These are phyloP conservation scores for Fusarium sp. DNA, from an alignment of 2,329 filamentous ascomycete species.

Conservation along the genomic window DNA sequence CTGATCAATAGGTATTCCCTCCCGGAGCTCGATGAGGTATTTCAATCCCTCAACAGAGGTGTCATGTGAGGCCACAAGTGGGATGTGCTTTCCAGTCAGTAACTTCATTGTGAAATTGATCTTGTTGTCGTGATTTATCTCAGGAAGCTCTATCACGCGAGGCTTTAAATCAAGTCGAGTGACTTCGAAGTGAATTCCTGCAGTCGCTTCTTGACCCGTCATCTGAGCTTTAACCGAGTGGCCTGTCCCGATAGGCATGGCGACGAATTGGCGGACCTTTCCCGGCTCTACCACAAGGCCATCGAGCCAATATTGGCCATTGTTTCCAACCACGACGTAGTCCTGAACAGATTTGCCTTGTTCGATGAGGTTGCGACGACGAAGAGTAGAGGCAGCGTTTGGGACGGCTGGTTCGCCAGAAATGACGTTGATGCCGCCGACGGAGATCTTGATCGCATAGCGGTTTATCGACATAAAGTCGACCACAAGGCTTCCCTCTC, in stretches of 20 bases:
- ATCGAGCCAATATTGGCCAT: neutral
- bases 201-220: neutral
- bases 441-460: constrained; percentile 4
- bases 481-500: no score
- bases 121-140: no score
- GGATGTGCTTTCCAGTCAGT: no score
- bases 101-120: no score
- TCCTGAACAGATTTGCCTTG: neutral
- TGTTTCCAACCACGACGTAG: neutral
- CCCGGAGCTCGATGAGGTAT: no score
- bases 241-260: neutral
- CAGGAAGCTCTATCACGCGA: no score
- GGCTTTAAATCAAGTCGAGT: neutral
- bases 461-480: no score
- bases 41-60: no score
- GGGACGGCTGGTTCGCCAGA: neutral
- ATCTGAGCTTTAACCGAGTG: neutral
- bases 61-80: no score
- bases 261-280: neutral
- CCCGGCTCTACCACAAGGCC: neutral
- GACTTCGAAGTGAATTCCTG: constrained; percentile 1
- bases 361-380: neutral
- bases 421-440: neutral
- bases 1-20: no score
- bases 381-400: neutral